Percentiles rank a stretch among this genome's conserved stretches.
These are phyloP conservation scores for Sambucus nigra DNA, from an alignment of 129 eudicot genomes.

Conservation along the genomic window DNA sequence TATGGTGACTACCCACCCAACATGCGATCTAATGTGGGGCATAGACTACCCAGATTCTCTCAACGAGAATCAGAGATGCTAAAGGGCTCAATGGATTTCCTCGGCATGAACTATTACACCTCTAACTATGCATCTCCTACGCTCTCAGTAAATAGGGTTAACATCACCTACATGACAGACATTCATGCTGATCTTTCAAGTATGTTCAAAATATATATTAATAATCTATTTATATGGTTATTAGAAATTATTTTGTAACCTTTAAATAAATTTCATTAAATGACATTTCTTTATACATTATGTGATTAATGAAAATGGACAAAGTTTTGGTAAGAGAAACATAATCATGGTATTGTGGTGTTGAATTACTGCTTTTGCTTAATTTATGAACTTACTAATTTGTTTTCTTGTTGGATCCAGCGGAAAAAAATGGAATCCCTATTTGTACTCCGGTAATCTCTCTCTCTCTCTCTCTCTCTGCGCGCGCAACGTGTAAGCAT, in stretches of 20 bases:
- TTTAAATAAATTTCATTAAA: too few species aligned
- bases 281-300: not conserved
- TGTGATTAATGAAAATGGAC: too few species aligned
- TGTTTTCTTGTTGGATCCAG: not conserved
- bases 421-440: not conserved
- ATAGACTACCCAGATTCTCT: slow-evolving; percentile 50
- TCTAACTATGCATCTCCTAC: slow-evolving; percentile 42
- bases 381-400: not conserved
- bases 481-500: too few species aligned
- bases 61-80: slow-evolving; percentile 42
- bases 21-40: slow-evolving; percentile 31
- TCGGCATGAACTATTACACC: slow-evolving; percentile 63
- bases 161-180: slow-evolving; percentile 32
- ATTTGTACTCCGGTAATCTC: slow-evolving; percentile 2
- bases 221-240: too few species aligned
- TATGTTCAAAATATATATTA: not conserved
- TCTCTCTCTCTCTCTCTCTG: not conserved
- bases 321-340: too few species aligned
- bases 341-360: too few species aligned
- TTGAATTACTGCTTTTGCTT: too few species aligned
- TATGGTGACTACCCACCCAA: slow-evolving; percentile 49
- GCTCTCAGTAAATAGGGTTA: slow-evolving; percentile 14
- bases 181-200: not conserved
- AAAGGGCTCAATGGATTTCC: slow-evolving; percentile 54
- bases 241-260: too few species aligned